These are phyloP conservation scores for Geotrichum bryndzae DNA, from an alignment of 1,139 yeast species.

Conservation along the genomic window DNA sequence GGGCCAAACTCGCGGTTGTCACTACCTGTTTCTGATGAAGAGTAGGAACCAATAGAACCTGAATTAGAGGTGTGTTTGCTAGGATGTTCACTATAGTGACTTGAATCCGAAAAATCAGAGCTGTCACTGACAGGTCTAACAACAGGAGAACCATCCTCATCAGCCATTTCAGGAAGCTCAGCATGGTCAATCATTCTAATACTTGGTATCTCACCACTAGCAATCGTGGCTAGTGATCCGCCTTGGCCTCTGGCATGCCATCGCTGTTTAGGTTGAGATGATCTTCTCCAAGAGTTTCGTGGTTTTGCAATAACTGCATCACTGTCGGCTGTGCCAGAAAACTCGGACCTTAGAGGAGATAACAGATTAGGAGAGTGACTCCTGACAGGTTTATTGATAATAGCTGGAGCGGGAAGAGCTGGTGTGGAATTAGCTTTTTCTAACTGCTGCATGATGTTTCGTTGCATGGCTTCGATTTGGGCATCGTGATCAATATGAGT, in stretches of 20 bases:
- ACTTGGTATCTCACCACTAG: constrained; percentile 76
- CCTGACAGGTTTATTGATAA: background rate
- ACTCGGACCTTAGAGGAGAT: background rate
- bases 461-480: background rate
- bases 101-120: constrained; percentile 6
- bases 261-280: constrained; percentile 37
- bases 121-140: constrained; percentile 8
- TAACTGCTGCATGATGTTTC: background rate
- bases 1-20: constrained; percentile 7
- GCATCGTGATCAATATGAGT: constrained; percentile 10
- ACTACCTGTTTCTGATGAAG: constrained; percentile 15
- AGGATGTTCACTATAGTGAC: background rate
- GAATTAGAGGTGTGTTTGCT: constrained; percentile 8
- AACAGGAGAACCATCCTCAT: constrained; percentile 14
- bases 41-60: constrained; percentile 16
- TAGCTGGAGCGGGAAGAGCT: background rate
- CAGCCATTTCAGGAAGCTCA: background rate
- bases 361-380: constrained; percentile 11
- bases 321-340: background rate
- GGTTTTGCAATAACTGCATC: constrained; percentile 24
- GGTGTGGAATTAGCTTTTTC: background rate
- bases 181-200: constrained; percentile 56
- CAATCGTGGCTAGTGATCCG: constrained; percentile 74
- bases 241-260: constrained; percentile 56
- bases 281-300: constrained; percentile 70